Evolutionary conservation across 768 basidiomycete species (phyloP).

Genomic region (Kwoniella mangroviensis): DNA sequence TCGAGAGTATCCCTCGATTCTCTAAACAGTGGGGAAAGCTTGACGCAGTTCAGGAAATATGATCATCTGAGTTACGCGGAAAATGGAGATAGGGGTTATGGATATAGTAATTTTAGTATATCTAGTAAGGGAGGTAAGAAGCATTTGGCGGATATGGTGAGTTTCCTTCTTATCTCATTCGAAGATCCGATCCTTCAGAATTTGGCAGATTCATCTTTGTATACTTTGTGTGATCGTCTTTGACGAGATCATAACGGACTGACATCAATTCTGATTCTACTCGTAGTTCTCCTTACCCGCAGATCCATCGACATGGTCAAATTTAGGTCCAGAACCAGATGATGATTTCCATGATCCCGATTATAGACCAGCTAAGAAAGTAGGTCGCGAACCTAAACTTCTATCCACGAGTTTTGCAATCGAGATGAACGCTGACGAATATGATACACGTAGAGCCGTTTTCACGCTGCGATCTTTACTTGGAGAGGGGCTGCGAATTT

Average conservation of each 20-base stretch:
- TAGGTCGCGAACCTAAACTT: neutral
- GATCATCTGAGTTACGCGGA: conserved; percentile 26
- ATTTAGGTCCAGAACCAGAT: conserved; percentile 52
- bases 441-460: conserved; percentile 25
- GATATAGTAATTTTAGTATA: conserved; percentile 41
- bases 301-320: conserved; percentile 50
- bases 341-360: conserved; percentile 56
- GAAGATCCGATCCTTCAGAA: too few species aligned
- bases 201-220: too few species aligned
- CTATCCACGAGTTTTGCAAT: neutral
- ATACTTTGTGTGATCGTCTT: too few species aligned
- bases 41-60: conserved; percentile 43
- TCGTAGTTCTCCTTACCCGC: conserved; percentile 50
- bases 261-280: neutral
- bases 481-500: conserved; percentile 80
- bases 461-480: conserved; percentile 68
- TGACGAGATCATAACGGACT: neutral
- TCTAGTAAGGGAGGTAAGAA: conserved; percentile 46
- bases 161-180: conserved; percentile 2
- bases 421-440: neutral
- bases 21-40: conserved; percentile 38
- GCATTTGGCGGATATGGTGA: conserved; percentile 48
- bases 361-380: conserved; percentile 16
- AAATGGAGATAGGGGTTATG: conserved; percentile 25
- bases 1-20: conserved; percentile 36